Evolutionary conservation across 768 basidiomycete species (phyloP), one percentile per base, ranked within the genome.

Genomic region (Chalciporus piperatus): DNA sequence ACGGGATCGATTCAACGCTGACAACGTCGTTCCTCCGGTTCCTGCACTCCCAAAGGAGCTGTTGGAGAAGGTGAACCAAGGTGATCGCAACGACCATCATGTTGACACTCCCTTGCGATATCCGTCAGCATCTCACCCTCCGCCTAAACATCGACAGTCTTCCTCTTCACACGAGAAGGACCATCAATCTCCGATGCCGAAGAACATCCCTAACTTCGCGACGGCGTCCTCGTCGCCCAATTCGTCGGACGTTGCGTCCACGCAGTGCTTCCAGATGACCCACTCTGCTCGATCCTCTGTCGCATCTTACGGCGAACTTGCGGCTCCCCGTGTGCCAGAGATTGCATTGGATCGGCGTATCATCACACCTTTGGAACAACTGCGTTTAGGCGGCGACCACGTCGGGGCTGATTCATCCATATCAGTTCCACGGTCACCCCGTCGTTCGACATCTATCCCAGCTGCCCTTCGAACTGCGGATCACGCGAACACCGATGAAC

Each of bases 141-240:
- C 32, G 10, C 47, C 50, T 28, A 44, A 41, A 27, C 51, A 14
- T 45, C 39, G 4, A 10, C 14, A 41, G 45, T 52, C 44, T 6
- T 30, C 19, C 13, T 43, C 48, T 23, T 56, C 39, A 23, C 55
- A 17, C 16, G 58, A 53, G n/a, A 54, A 50, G 35, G 46, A 52
- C n/a, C 49, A 35, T 10, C 39, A 47, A 17, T 25, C 10, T 13
- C 30, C 58, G 3, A 20, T 41, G 27, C 28, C 63, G 28, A 51
- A 57, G 41, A 50, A 40, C 46, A 56, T 56, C 14, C 76, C 74
- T 0, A 79, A 77, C 54, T 76, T 75, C 6, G 74, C 77, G 0
- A 83, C 84, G 0, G 67, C 76, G 10, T 81, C 85, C 0, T 81
- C 86, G 0, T 87, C 85, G 1, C 82, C 84, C 6, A 74, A 76